Evolutionary conservation across 2,329 filamentous ascomycete species (phyloP).

Genomic region (Claviceps sp.): DNA sequence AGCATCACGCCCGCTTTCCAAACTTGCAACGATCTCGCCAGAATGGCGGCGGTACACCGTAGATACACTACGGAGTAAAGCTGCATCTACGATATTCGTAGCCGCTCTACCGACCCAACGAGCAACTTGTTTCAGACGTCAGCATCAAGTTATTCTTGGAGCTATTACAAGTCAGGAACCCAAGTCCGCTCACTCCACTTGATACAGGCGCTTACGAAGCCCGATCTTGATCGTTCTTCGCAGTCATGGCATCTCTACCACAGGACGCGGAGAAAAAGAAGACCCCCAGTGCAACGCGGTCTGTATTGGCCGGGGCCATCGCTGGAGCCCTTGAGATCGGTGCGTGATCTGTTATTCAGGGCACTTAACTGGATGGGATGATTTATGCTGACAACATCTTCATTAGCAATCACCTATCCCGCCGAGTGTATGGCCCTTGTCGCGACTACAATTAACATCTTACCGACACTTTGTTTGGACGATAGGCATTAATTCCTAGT

Average conservation of each 20-base stretch:
- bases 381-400: neutral
- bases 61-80: too few species aligned
- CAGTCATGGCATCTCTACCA: slow-evolving; percentile 17
- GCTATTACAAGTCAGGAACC: too few species aligned
- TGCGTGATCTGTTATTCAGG: slow-evolving; percentile 23
- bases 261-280: slow-evolving; percentile 24
- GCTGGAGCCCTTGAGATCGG: slow-evolving; percentile 91
- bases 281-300: slow-evolving; percentile 67
- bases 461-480: neutral
- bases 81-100: too few species aligned
- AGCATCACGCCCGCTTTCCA: too few species aligned
- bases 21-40: too few species aligned
- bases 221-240: neutral
- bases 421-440: slow-evolving; percentile 56
- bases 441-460: neutral
- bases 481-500: neutral
- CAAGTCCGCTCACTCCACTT: too few species aligned
- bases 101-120: too few species aligned
- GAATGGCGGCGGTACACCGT: too few species aligned
- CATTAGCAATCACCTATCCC: slow-evolving; percentile 70
- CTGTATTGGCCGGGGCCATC: slow-evolving; percentile 82
- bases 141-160: too few species aligned
- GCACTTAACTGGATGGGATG: neutral
- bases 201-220: neutral
- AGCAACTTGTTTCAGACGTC: too few species aligned